Evolutionary conservation across 192 early-diverging fungal species (phyloP), one percentile per base, ranked within the genome.

Genomic region (Coemansia sp.): DNA sequence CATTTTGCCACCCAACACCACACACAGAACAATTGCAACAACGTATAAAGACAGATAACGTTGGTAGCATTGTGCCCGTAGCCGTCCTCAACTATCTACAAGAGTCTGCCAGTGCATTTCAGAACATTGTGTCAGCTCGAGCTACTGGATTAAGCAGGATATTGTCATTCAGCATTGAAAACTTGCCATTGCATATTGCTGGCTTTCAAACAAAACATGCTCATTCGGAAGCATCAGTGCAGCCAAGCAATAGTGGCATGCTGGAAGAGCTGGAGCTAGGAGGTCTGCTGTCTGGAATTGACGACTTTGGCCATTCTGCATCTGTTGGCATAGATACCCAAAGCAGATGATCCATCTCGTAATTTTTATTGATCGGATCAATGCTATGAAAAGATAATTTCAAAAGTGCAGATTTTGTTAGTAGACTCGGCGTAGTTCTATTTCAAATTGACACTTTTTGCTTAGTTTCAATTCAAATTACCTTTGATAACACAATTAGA

Each of bases 141-240:
- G 52, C 52, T 23, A 24, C 52, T 51, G 43, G 41, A 8, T 33
- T 66, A 6, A 45, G 70, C 26, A 45, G 55, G 35, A 46, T 63
- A 38, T 26, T 72, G 49, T 35, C 58, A 41, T 72, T 72, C 39
- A 66, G 63, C 15, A 66, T 66, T 55, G 53, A 58, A 15, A 72
- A 66, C 23, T 33, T 72, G 20, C 70, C 70, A 20, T 60, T 63
- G 16, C 18, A 39, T 45, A 55, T 66, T 44, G 23, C 15, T 30
- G 30, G 34, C 1, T 39, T 26, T 45, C 45, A 41, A 23, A 66
- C 20, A 51, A 39, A 43, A 6, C 38, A 68, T 46, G n/a, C 33
- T 38, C 41, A 66, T 39, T 30, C 41, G n/a, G 48, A 62, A n/a
- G 6, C 5, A 23, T 26, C 15, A 6, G 11, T 41, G n/a, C 24